A percentile compares a stretch with the other conserved stretches of the same genome.
Evolutionary conservation across 148 eudicot genomes (phyloP).

Genomic region (Persicaria tinctoria): DNA sequence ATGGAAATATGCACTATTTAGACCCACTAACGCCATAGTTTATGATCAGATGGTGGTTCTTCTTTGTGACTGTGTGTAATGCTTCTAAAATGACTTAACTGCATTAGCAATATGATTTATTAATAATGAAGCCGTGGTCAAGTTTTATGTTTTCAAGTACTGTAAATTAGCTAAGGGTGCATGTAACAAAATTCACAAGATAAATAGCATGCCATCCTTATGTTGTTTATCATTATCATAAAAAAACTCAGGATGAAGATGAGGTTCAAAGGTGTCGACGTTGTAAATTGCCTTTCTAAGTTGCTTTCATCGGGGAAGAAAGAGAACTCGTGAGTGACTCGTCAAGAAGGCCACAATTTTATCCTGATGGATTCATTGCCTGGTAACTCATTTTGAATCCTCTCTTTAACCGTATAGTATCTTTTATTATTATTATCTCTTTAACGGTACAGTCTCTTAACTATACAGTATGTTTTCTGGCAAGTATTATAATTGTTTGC

Average conservation of each 20-base stretch:
- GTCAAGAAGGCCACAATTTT: constrained; percentile 31
- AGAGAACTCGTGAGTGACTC: constrained; percentile 22
- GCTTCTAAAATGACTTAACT: too few species aligned
- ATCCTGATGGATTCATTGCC: constrained; percentile 85
- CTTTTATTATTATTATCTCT: background rate
- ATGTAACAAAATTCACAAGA: background rate
- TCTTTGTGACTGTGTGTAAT: too few species aligned
- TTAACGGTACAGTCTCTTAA: background rate
- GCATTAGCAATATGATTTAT: too few species aligned
- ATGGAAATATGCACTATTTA: too few species aligned
- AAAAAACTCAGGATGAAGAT: constrained; percentile 40
- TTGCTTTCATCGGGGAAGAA: constrained; percentile 40
- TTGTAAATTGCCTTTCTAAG: constrained; percentile 48
- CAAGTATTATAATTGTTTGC: background rate
- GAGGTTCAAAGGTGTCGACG: constrained; percentile 55
- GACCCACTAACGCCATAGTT: too few species aligned
- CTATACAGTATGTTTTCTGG: background rate
- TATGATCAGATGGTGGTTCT: too few species aligned
- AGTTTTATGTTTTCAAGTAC: background rate
- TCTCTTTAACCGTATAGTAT: background rate
- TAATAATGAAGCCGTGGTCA: too few species aligned
- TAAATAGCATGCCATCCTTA: background rate
- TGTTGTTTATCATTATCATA: constrained; percentile 13
- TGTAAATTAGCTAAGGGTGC: background rate
- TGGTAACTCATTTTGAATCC: constrained; percentile 43